These are phyloP conservation scores for Raphanus raphanistrum DNA, from an alignment of 345 rosid species.

Conservation along the genomic window DNA sequence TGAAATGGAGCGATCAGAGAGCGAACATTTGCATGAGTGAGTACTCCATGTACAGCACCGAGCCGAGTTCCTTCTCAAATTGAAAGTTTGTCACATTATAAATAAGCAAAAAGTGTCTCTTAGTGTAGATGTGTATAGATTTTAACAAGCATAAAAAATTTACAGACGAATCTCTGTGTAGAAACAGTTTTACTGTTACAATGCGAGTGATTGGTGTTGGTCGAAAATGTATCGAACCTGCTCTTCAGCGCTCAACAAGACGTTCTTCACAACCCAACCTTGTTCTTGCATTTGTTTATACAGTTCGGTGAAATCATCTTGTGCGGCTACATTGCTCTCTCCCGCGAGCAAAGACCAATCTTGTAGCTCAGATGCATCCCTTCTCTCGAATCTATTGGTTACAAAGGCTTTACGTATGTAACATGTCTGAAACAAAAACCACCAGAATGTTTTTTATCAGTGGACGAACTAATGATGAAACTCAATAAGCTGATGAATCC, in stretches of 20 bases:
- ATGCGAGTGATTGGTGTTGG: background rate
- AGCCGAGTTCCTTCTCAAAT: constrained; percentile 45
- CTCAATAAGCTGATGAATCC: background rate
- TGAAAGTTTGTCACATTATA: constrained; percentile 30
- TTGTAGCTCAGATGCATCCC: background rate
- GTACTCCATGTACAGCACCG: constrained; percentile 49
- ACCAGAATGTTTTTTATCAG: background rate
- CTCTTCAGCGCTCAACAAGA: constrained; percentile 60
- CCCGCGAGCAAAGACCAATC: constrained; percentile 22
- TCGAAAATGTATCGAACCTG: constrained; percentile 61
- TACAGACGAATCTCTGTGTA: constrained; percentile 22
- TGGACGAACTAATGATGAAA: background rate
- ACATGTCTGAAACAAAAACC: constrained; percentile 26
- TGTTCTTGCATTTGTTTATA: constrained; percentile 50
- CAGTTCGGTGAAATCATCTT: constrained; percentile 33
- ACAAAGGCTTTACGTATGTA: constrained; percentile 30
- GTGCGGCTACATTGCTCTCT: constrained; percentile 3
- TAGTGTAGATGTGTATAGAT: constrained; percentile 34
- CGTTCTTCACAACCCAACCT: constrained; percentile 74
- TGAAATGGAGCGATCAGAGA: constrained; percentile 92
- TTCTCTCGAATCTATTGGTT: constrained; percentile 2
- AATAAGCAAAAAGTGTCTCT: background rate
- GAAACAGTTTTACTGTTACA: constrained; percentile 29
- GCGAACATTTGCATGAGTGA: constrained; percentile 44
- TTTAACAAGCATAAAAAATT: constrained; percentile 25